These are phyloP conservation scores for Podospora anserina DNA, from an alignment of 495 filamentous ascomycete species.

Conservation along the genomic window DNA sequence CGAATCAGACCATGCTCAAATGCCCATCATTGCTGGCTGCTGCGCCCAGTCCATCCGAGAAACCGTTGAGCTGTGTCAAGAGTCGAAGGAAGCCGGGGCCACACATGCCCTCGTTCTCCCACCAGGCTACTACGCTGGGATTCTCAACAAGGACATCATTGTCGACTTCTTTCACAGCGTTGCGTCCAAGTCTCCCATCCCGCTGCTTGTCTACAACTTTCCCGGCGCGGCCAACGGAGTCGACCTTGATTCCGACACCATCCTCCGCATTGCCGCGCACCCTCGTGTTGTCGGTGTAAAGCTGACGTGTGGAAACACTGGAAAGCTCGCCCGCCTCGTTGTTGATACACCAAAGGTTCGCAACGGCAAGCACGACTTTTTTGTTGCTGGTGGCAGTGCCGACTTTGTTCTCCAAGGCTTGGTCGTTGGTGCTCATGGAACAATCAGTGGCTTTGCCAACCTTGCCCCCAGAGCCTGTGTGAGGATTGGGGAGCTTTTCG, in stretches of 20 bases:
- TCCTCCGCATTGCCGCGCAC: slow-evolving; percentile 69
- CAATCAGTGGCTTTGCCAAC: slow-evolving; percentile 79
- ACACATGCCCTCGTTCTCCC: slow-evolving; percentile 84
- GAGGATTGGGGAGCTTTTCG: slow-evolving; percentile 68
- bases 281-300: slow-evolving; percentile 78
- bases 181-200: slow-evolving; percentile 64
- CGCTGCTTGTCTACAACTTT: slow-evolving; percentile 82
- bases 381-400: slow-evolving; percentile 77
- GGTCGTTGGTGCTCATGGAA: slow-evolving; percentile 69
- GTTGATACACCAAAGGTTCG: slow-evolving; percentile 49
- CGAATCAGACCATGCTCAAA: slow-evolving; percentile 63
- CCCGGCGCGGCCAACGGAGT: slow-evolving; percentile 78
- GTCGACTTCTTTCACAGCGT: slow-evolving; percentile 70
- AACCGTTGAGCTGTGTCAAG: slow-evolving; percentile 73
- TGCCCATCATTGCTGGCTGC: slow-evolving; percentile 73
- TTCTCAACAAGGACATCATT: slow-evolving; percentile 66
- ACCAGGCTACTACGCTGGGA: slow-evolving; percentile 75
- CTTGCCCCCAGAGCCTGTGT: slow-evolving; percentile 72
- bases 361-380: slow-evolving; percentile 51
- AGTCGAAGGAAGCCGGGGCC: slow-evolving; percentile 70
- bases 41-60: slow-evolving; percentile 76
- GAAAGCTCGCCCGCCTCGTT: slow-evolving; percentile 77
- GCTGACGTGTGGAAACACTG: slow-evolving; percentile 84
- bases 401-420: slow-evolving; percentile 81
- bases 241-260: slow-evolving; percentile 77